These are phyloP conservation scores for Aspergillus novofumigatus DNA, from an alignment of 2,329 filamentous ascomycete genomes.

Conservation along the genomic window DNA sequence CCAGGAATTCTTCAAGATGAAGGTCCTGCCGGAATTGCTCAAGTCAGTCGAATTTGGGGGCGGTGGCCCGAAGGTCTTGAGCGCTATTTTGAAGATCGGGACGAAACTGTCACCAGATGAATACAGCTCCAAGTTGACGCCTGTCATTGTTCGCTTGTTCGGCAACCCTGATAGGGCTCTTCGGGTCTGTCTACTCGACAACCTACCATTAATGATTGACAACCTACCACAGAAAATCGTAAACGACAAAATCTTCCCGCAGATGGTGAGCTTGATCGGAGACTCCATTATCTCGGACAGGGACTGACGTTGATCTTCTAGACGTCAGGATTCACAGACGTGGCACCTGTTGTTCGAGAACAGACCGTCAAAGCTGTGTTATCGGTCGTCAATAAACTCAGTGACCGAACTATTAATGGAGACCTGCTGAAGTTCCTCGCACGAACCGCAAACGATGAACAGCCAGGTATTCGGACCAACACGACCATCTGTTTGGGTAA, in stretches of 20 bases:
- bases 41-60: conserved; percentile 99
- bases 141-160: conserved; percentile 83
- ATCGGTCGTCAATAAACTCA: conserved; percentile 80
- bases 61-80: conserved; percentile 85
- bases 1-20: conserved; percentile 97
- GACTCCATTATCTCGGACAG: not conserved
- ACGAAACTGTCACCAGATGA: conserved; percentile 84
- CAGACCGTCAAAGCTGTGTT: conserved; percentile 95
- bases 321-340: conserved; percentile 91
- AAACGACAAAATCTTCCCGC: conserved; percentile 94
- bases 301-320: conserved; percentile 30
- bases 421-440: conserved; percentile 86
- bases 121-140: conserved; percentile 77
- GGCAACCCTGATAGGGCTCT: conserved; percentile 87
- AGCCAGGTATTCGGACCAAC: conserved; percentile 94
- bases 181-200: conserved; percentile 85
- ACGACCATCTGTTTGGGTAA: conserved; percentile 97
- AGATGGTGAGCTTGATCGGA: conserved; percentile 61
- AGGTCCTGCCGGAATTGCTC: conserved; percentile 88
- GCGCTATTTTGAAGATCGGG: conserved; percentile 85
- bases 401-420: conserved; percentile 88
- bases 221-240: conserved; percentile 81
- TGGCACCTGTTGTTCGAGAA: conserved; percentile 86
- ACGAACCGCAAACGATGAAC: conserved; percentile 95
- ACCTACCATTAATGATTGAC: conserved; percentile 85